Base-by-base conservation (phyloP, 495 filamentous ascomycete species). In the Trichocladium antarcticum region DNA sequence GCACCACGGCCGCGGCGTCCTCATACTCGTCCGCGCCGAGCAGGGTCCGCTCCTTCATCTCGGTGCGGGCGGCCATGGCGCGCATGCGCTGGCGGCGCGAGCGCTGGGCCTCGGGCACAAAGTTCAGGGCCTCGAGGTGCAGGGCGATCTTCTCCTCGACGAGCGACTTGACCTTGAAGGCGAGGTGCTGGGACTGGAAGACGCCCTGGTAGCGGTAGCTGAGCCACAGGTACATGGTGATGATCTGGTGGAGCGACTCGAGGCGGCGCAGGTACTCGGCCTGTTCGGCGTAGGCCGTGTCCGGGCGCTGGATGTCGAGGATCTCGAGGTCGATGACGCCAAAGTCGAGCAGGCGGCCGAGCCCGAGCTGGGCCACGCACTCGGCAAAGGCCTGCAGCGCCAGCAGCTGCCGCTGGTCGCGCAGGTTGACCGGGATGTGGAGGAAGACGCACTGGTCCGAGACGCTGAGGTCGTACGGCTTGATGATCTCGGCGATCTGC, bases 201-300 rank as follows among this genome's bases (percentile, higher is more conserved):
- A 95, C 74, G 42, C 89, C 87, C 10, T 81, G 73, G 59, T 76
- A 82, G 11, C 78, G 78, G 60, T 79, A 82, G 40, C 73, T 78
- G 61, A 97, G 72, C 92, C 92, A 98, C 7, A 89, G 71, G 56
- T 95, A 98, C 16, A 90, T 64, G 16, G 90, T 83, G 28, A 97
- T 65, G 14, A 77, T 70, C 59, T 85, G 87, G 67, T 98, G 93
- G 19, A 97, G 68, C 15, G 54, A 57, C 65, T 97, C 93, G 37
- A 95, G 65, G 7, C 70, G 61, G 22, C 64, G 57, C 53, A 97
- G 62, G 45, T 85, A 84, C 57, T 71, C 7, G 66, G 67, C 2
- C 35, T 45, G 27, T 1, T 42, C 15, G 31, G 12, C 12, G 8
- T 0, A 37, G 17, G 5, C 10, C 1, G 1, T 1, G 8, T 28